These are phyloP conservation scores for Coniella vitis DNA, from an alignment of 2,329 filamentous ascomycete genomes.

Conservation along the genomic window DNA sequence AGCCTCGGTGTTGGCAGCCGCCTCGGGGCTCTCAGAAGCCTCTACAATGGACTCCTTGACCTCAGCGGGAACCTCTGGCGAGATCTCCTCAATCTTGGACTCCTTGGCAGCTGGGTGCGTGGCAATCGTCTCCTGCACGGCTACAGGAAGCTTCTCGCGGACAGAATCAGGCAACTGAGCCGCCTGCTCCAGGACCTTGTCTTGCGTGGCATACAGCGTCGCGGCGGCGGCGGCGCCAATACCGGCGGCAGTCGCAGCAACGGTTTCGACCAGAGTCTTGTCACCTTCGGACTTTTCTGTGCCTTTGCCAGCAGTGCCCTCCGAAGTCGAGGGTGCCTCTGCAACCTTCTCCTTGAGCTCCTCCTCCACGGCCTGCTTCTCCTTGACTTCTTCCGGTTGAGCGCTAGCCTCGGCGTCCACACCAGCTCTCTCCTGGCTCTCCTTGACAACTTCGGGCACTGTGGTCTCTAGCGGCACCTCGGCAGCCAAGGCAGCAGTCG, in stretches of 20 bases:
- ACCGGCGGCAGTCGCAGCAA: conserved; percentile 27
- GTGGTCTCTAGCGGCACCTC: conserved; percentile 53
- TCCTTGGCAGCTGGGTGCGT: conserved; percentile 31
- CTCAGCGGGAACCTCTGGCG: conserved; percentile 45
- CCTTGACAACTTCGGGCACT: conserved; percentile 59
- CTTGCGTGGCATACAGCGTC: conserved; percentile 23
- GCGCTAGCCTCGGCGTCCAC: conserved; percentile 62
- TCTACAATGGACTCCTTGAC: conserved; percentile 52
- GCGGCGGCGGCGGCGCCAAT: conserved; percentile 26
- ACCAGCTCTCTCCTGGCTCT: conserved; percentile 63
- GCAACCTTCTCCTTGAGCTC: conserved; percentile 64
- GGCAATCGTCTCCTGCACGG: conserved; percentile 42
- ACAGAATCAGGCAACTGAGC: conserved; percentile 47
- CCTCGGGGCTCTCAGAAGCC: conserved; percentile 61
- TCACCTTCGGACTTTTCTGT: conserved; percentile 46
- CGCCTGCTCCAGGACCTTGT: conserved; percentile 31
- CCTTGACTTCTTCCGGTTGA: conserved; percentile 56
- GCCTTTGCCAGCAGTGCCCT: conserved; percentile 45
- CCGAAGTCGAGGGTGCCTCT: conserved; percentile 50
- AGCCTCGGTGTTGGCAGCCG: conserved; percentile 58
- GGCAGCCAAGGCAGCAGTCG: conserved; percentile 63
- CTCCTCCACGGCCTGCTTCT: conserved; percentile 65
- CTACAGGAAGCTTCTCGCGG: conserved; percentile 43
- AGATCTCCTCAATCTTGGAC: conserved; percentile 35
- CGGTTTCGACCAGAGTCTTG: conserved; percentile 34